Percentiles rank a stretch among this genome's conserved stretches.
phyloP scores from a whole-genome alignment of 441 rosid species.

The Pelargonium citronellum region DNA sequence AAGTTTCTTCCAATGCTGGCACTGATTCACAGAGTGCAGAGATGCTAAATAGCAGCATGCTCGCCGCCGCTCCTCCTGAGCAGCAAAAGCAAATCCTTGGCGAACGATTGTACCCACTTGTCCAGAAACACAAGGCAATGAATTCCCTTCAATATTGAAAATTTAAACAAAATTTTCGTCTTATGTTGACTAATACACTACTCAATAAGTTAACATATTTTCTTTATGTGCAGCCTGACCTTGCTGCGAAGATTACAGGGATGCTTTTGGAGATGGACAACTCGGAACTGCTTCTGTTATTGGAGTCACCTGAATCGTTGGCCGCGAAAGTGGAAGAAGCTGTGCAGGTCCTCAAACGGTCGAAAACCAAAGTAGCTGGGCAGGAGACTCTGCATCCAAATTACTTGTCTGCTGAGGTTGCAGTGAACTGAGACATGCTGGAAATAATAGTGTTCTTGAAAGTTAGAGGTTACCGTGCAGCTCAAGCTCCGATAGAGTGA shows the following conservation, averaged over 20 bases:
- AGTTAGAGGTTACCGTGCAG: too few relatives aligned
- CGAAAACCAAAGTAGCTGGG: constrained; percentile 37
- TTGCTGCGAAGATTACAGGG: constrained; percentile 52
- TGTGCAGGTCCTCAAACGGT: constrained; percentile 39
- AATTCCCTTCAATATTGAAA: too few relatives aligned
- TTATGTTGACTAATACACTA: too few relatives aligned
- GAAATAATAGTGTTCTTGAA: background rate
- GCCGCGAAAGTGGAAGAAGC: constrained; percentile 45
- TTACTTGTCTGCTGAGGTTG: constrained; percentile 51
- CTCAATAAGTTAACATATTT: background rate
- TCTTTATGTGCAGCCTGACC: constrained; percentile 40
- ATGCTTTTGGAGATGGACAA: constrained; percentile 55
- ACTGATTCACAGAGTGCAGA: constrained; percentile 33
- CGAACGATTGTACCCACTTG: constrained; percentile 59
- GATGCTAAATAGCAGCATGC: constrained; percentile 46
- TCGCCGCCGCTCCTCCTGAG: constrained; percentile 49
- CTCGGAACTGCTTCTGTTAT: constrained; percentile 35
- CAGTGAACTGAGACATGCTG: constrained; percentile 37
- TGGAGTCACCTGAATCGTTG: constrained; percentile 43
- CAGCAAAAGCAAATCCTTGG: constrained; percentile 61
- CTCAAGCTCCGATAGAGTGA: too few relatives aligned
- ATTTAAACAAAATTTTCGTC: too few relatives aligned
- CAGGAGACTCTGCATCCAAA: constrained; percentile 41
- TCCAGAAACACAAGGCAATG: constrained; percentile 44
- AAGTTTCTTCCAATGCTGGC: constrained; percentile 26